Percentiles rank a stretch among this genome's conserved stretches.
Conservation (phyloP, 768 basidiomycete species). For the Lactarius quietus region DNA sequence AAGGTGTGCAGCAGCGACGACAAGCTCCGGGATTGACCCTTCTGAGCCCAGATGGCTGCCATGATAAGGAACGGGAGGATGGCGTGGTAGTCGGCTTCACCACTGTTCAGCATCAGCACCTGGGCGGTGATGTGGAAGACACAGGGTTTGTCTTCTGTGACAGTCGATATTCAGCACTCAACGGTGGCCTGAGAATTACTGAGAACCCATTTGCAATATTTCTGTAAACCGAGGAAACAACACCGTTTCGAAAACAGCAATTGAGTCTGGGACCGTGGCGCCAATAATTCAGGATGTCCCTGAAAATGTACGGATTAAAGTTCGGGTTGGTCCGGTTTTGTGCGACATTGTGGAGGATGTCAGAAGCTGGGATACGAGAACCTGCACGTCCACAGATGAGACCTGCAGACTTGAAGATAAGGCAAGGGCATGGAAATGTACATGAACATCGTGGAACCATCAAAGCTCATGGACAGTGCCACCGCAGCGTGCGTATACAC, state of each 20-base stretch:
- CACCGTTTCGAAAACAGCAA: constrained; percentile 72
- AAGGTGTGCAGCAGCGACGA: constrained; percentile 84
- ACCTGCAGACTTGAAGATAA: constrained; percentile 44
- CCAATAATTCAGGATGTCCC: constrained; percentile 91
- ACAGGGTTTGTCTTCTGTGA: constrained; percentile 90
- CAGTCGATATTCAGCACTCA: not conserved
- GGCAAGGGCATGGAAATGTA: constrained; percentile 36
- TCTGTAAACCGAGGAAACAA: constrained; percentile 85
- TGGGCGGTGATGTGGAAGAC: constrained; percentile 96
- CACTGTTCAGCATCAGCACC: constrained; percentile 80
- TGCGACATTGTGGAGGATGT: constrained; percentile 81
- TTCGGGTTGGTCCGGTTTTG: constrained; percentile 97
- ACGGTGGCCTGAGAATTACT: not conserved
- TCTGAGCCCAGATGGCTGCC: constrained; percentile 86
- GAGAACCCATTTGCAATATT: constrained; percentile 76
- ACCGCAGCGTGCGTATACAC: constrained; percentile 98
- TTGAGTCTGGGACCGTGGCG: constrained; percentile 58
- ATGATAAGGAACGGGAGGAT: constrained; percentile 82
- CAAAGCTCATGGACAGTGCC: constrained; percentile 92
- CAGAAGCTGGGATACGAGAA: constrained; percentile 72
- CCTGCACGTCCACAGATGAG: constrained; percentile 80
- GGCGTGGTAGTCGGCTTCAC: constrained; percentile 67
- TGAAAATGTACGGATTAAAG: constrained; percentile 97
- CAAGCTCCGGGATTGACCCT: constrained; percentile 91
- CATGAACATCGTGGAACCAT: constrained; percentile 55